Conservation (phyloP, 345 rosid genomes). For the Eucalyptus marginata region DNA sequence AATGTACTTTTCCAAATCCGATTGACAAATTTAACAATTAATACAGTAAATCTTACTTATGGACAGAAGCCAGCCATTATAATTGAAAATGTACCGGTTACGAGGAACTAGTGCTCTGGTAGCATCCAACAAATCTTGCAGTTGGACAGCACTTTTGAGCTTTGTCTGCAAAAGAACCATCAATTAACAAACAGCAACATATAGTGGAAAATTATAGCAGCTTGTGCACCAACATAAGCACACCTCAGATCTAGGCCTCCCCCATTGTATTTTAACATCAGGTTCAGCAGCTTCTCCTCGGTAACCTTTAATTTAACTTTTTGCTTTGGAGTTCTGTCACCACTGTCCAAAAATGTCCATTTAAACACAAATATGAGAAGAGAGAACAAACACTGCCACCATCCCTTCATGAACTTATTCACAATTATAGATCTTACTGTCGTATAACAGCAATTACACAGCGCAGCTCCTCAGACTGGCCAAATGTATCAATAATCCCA, state of each 20-base stretch:
- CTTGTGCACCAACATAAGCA: not conserved
- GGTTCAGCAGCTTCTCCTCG: slow-evolving; percentile 83
- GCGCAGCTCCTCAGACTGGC: slow-evolving; percentile 95
- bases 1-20: not conserved
- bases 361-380: not conserved
- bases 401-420: not conserved
- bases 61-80: not conserved
- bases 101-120: slow-evolving; percentile 94
- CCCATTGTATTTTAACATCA: slow-evolving; percentile 96
- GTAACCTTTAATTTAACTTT: slow-evolving; percentile 98
- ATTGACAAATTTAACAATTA: not conserved
- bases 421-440: slow-evolving; percentile 48
- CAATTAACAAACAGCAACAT: not conserved
- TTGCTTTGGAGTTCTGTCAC: slow-evolving; percentile 99
- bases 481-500: slow-evolving; percentile 89
- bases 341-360: slow-evolving; percentile 32
- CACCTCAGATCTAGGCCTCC: slow-evolving; percentile 86
- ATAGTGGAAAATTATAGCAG: slow-evolving; percentile 1
- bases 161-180: slow-evolving; percentile 55
- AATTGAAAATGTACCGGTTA: slow-evolving; percentile 40
- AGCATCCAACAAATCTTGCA: slow-evolving; percentile 99
- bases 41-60: not conserved
- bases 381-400: not conserved
- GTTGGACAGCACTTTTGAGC: slow-evolving; percentile 91
- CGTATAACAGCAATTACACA: slow-evolving; percentile 94